Base-by-base conservation (phyloP, 73 alveolate genomes). In the Breviolum minutum region DNA sequence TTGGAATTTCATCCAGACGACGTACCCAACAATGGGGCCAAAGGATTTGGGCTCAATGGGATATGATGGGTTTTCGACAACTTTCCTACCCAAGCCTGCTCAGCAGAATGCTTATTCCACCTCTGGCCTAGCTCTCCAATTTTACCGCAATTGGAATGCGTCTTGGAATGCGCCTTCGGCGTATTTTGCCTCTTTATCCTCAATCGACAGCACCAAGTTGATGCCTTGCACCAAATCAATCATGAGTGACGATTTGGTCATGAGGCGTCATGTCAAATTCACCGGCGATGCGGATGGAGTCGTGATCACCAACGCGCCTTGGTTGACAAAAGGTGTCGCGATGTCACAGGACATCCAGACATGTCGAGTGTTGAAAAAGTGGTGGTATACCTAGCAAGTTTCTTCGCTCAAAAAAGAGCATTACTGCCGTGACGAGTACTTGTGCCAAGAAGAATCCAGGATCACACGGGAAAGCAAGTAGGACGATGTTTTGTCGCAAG, bases 11-110 rank as follows among this genome's bases (percentile, higher is more conserved):
- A 27, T 87, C 40, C 84, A 87, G 66, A 66, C 22, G 29, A 24
- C 24, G 20, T 87, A 87, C 24, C 27, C 84, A 13, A 17, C 30
- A 26, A 16, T 87, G 64, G 82, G 84, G 60, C 84, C 95, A 9
- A 40, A 64, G n/a, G 40, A 68, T 30, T 40, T 68, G 84, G 95
- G 95, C 68, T 66, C 68, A 81, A 63, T 64, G 82, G 95, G 95
- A 27, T 87, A 87, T 26, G 63, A 20, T 5, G 95, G 95, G 27
- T 12, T 32, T 60, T 2, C 69, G 27, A 61, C 95, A 7, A 9
- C 8, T n/a, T 87, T 64, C 68, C 7, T 87, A n/a, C 95, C 83
- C 17, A 3, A 29, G 83, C 10, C 82, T 8, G 40, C 29, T 32
- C 84, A 22, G 83, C 7, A 22, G 54, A 64, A 27, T 5, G 95